Conservation (phyloP, 768 basidiomycete species). For the Candolleomyces aberdarensis region DNA sequence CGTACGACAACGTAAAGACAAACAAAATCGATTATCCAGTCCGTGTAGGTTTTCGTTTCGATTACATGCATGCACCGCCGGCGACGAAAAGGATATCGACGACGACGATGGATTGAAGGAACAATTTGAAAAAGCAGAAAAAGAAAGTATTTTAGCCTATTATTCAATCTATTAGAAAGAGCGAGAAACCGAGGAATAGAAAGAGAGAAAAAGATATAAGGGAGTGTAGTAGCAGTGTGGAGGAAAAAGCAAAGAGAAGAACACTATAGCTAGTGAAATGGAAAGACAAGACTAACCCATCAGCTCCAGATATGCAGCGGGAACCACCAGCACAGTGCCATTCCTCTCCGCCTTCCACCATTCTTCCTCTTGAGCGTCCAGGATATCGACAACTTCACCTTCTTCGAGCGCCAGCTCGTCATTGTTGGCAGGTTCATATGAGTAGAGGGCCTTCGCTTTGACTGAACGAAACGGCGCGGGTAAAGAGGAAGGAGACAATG, state of each 20-base stretch:
- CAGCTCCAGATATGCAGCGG: conserved; percentile 86
- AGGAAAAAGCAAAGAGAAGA: neutral
- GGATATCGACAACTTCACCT: conserved; percentile 72
- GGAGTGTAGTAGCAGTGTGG: neutral
- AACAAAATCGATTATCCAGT: neutral
- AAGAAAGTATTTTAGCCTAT: conserved; percentile 82
- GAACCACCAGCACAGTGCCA: conserved; percentile 86
- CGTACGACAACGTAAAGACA: no score
- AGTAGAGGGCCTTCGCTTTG: conserved; percentile 76
- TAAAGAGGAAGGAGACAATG: neutral
- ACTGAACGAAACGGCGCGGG: conserved; percentile 29
- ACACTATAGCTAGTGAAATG: conserved; percentile 14
- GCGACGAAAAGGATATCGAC: conserved; percentile 29
- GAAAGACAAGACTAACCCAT: conserved; percentile 76
- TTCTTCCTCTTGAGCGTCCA: conserved; percentile 80
- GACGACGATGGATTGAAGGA: conserved; percentile 28
- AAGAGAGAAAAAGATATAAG: conserved; percentile 4
- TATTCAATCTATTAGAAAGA: conserved; percentile 26
- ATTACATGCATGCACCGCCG: neutral
- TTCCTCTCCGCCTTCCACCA: conserved; percentile 97
- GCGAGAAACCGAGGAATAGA: conserved; percentile 2
- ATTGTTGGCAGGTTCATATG: conserved; percentile 63
- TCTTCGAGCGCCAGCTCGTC: conserved; percentile 88
- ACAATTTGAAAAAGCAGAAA: conserved; percentile 54
- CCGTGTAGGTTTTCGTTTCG: neutral